phyloP scores from a whole-genome alignment of 768 basidiomycete genomes.

The Leccinum boreale region DNA sequence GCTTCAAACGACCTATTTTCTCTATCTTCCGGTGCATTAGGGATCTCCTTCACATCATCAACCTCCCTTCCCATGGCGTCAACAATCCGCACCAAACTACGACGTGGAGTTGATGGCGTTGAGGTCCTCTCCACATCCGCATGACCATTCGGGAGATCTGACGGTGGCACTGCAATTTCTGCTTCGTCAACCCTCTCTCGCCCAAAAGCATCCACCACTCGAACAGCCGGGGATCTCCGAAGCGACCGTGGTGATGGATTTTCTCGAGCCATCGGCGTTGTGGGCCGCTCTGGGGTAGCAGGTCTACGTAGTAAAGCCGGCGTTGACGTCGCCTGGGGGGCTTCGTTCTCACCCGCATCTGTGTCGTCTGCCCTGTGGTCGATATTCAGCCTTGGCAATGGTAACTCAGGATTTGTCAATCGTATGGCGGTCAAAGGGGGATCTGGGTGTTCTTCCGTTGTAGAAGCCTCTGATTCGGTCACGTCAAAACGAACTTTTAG shows the following conservation, averaged over 20 bases:
- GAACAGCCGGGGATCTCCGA: slow-evolving; percentile 51
- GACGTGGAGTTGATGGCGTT: slow-evolving; percentile 23
- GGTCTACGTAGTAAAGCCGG: slow-evolving; percentile 9
- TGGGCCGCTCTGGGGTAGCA: slow-evolving; percentile 21
- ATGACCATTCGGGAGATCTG: slow-evolving; percentile 5
- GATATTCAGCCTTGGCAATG: slow-evolving; percentile 1
- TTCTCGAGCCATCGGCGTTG: slow-evolving; percentile 26
- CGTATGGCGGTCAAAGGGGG: slow-evolving; percentile 29
- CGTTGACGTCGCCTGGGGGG: not conserved
- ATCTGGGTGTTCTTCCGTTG: slow-evolving; percentile 24
- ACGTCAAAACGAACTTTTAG: slow-evolving; percentile 74
- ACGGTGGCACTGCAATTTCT: not conserved
- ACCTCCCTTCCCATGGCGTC: slow-evolving; percentile 70
- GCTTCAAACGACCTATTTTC: slow-evolving; percentile 17
- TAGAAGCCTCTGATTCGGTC: slow-evolving; percentile 32
- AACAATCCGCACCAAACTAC: slow-evolving; percentile 52
- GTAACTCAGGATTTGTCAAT: slow-evolving; percentile 21
- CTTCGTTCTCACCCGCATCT: slow-evolving; percentile 6
- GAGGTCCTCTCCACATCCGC: slow-evolving; percentile 17
- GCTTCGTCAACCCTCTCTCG: slow-evolving; percentile 36
- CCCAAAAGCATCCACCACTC: slow-evolving; percentile 73
- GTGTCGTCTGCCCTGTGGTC: slow-evolving; percentile 7
- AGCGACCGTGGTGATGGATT: slow-evolving; percentile 32
- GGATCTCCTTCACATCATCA: slow-evolving; percentile 33
- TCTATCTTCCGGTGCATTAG: slow-evolving; percentile 25